Base-by-base conservation (phyloP, 2,329 filamentous ascomycete species). In the Nannizzia gypsea region DNA sequence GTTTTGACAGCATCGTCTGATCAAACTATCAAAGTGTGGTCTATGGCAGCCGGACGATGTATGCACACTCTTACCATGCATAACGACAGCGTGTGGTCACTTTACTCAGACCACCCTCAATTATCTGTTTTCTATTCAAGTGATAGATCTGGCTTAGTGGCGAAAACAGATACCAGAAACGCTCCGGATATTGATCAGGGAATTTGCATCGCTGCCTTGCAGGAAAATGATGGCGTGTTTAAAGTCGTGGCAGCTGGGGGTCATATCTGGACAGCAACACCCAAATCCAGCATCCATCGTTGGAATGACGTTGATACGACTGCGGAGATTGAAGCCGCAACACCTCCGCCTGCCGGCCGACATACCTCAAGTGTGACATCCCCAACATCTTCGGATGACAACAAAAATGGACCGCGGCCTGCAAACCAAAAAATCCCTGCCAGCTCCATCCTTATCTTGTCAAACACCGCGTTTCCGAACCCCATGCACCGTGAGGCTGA, bases 61-160 rank as follows among this genome's bases (percentile, higher is more conserved):
- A 92, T 97, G 87, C 90, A 96, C 74, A 99, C 93, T 0, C 82
- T 99, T 67, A 96, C 91, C 59, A 99, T 99, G 93, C 93, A 99
- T 75, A 95, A 95, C 70, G 90, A 96, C 70, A 96, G 91, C 70
- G 89, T 99, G 22, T 99, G 93, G 93, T 95, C 90, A 1, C 79
- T 99, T 22, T 95, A 88, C 73, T 96, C 93, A 0, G 86, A 92
- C 59, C 84, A 95, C 67, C 90, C 91, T 0, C 82, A 87, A 61
- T 81, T 99, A 3, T 86, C 87, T 8, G 83, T 96, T 31, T 97
- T 99, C 73, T 97, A 97, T 76, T 97, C 92, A 60, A 89, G 87
- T 66, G 93, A 99, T 73, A 86, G 92, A 57, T 91, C 90, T 0
- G 93, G 93, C 2, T 75, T 96, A 63, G 86, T 99, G n/a, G 92